Base-by-base conservation (phyloP, 164 flowering plant species). In the Vitis cinerea region DNA sequence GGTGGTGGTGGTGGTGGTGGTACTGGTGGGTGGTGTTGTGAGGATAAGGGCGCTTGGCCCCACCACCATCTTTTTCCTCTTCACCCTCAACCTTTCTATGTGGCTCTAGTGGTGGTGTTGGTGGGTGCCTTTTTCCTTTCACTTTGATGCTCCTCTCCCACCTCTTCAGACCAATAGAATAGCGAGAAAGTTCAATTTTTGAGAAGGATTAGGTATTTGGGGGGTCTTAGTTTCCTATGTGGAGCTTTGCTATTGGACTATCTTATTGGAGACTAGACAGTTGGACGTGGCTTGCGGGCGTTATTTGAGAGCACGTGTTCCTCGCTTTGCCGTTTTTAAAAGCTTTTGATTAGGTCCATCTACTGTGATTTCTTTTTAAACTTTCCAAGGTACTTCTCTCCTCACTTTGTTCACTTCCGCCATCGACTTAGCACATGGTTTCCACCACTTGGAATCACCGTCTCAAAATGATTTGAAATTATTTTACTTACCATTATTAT, bases 31-130 rank as follows among this genome's bases (percentile, higher is more conserved):
- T 64, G 65, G 10, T 60, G 56, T 52, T 64, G 75, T 57, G 81
- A 63, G 19, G 75, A 68, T 74, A 62, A 51, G 58, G 71, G 66
- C 58, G 10, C 2, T 62, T 69, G 79, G 57, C 57, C 77, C 79
- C 77, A 70, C 71, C 10, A 17, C 56, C 31, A 7, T 56, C 8
- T 50, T 29, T 52, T 37, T 61, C 11, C 60, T 44, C 17, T 71
- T 51, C 68, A 15, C 48, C 30, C 71, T 67, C 68, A 10, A 56
- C 57, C 71, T 67, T 58, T 71, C 68, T 66, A 27, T 70, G 71
- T 75, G 78, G 70, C 67, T 55, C 14, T 52, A 67, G 72, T 30
- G 63, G 71, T n/a, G n/a, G 15, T 61, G 15, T 12, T 11, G 14
- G 55, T 63, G 67, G 67, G 27, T 50, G 64, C 74, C 52, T 65